Percentiles rank a stretch among this genome's conserved stretches.
Evolutionary conservation across 345 rosid species (phyloP).

Genomic region (Populus euphratica): DNA sequence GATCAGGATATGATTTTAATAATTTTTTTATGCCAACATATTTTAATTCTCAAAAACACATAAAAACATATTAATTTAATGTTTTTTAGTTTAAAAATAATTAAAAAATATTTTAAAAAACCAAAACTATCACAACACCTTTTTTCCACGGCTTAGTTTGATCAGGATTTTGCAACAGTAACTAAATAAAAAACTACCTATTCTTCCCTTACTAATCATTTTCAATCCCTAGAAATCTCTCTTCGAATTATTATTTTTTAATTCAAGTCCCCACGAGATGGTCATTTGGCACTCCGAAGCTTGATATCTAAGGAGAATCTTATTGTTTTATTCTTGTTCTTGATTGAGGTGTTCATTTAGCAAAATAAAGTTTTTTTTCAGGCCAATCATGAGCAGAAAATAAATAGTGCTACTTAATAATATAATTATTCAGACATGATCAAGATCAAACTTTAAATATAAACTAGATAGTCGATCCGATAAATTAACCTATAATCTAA

Average conservation of each 20-base stretch:
- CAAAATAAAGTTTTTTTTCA: neutral
- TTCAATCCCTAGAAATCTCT: neutral
- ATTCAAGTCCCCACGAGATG: conserved; percentile 22
- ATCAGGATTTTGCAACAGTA: neutral
- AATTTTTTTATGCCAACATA: too few relatives aligned
- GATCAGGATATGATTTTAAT: too few relatives aligned
- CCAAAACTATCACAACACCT: too few relatives aligned
- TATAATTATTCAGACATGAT: rapidly evolving
- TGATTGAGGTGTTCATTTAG: conserved; percentile 6
- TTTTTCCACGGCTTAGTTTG: too few relatives aligned
- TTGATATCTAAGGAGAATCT: conserved; percentile 21
- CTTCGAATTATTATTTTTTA: neutral
- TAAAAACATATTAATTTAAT: too few relatives aligned
- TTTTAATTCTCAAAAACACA: too few relatives aligned
- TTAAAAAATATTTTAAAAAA: too few relatives aligned
- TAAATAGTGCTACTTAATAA: too few relatives aligned
- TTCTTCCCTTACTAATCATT: neutral
- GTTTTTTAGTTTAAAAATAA: too few relatives aligned
- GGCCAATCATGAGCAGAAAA: too few relatives aligned
- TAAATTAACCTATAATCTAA: too few relatives aligned
- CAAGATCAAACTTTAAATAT: too few relatives aligned
- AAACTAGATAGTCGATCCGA: rapidly evolving
- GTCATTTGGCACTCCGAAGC: conserved; percentile 32
- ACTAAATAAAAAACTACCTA: neutral
- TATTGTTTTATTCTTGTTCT: conserved; percentile 21